Conservation (phyloP, 2,329 filamentous ascomycete genomes). For the Bimuria novae-zelandiae region DNA sequence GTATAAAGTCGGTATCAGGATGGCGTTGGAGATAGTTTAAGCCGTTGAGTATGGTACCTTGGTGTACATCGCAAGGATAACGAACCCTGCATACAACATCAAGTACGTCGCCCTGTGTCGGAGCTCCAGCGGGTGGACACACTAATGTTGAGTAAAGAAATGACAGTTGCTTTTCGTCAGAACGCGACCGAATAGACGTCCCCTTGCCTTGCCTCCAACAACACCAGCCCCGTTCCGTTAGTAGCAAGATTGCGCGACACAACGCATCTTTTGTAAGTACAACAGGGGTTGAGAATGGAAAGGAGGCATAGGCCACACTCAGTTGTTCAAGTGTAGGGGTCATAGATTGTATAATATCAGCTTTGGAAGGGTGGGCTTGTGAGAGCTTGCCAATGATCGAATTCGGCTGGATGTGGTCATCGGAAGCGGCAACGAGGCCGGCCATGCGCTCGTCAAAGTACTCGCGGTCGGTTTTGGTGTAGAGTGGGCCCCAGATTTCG, state of each 20-base stretch:
- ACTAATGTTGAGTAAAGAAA: slow-evolving; percentile 7
- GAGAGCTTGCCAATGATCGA: slow-evolving; percentile 6
- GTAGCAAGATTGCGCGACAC: slow-evolving; percentile 7
- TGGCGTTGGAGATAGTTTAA: slow-evolving; percentile 4
- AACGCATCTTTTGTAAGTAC: slow-evolving; percentile 9
- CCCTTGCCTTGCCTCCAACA: slow-evolving; percentile 6
- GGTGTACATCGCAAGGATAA: slow-evolving; percentile 5
- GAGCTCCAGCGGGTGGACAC: slow-evolving; percentile 9
- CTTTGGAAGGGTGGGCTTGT: slow-evolving; percentile 8
- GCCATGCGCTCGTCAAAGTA: slow-evolving; percentile 8
- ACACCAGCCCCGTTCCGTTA: slow-evolving; percentile 7
- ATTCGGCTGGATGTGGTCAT: slow-evolving; percentile 5
- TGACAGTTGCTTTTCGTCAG: slow-evolving; percentile 7
- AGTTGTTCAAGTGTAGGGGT: slow-evolving; percentile 3
- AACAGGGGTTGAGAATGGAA: slow-evolving; percentile 9
- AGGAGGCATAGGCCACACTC: slow-evolving; percentile 7
- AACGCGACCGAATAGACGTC: slow-evolving; percentile 1
- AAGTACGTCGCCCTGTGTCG: slow-evolving; percentile 7
- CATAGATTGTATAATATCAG: slow-evolving; percentile 8
- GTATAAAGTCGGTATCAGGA: slow-evolving; percentile 4
- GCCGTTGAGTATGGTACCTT: slow-evolving; percentile 5
- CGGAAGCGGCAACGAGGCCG: slow-evolving; percentile 9
- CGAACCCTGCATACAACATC: slow-evolving; percentile 7
- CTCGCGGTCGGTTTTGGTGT: slow-evolving; percentile 7
- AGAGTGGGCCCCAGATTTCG: slow-evolving; percentile 6